These are phyloP conservation scores for Coffea eugenioides DNA, from an alignment of 257 asterid genomes.

Conservation along the genomic window DNA sequence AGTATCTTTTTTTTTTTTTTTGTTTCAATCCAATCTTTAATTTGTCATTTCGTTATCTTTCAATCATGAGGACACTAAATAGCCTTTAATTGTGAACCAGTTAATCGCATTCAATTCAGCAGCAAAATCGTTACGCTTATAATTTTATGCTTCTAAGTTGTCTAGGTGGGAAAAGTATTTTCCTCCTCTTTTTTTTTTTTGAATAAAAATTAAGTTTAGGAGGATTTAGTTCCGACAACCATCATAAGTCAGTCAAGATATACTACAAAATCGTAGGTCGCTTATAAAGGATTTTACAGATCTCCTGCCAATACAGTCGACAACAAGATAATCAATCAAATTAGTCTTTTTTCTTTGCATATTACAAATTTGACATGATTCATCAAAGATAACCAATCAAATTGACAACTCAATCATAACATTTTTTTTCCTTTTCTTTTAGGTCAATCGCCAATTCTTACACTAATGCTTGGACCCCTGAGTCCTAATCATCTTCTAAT, in stretches of 20 bases:
- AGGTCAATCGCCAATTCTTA: too few species aligned
- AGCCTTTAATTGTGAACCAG: background rate
- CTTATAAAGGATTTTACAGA: too few species aligned
- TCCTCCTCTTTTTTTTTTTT: background rate
- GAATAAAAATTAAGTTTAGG: too few species aligned
- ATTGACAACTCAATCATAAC: too few species aligned
- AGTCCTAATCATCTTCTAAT: too few species aligned
- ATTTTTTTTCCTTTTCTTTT: too few species aligned
- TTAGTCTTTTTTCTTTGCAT: background rate
- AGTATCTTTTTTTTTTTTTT: background rate
- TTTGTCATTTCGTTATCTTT: background rate
- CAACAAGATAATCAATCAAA: too few species aligned
- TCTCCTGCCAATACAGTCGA: too few species aligned
- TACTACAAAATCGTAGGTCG: too few species aligned
- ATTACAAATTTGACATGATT: background rate
- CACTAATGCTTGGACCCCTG: too few species aligned
- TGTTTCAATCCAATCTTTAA: background rate
- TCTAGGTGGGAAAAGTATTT: background rate
- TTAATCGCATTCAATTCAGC: background rate
- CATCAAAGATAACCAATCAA: background rate
- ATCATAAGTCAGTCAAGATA: too few species aligned
- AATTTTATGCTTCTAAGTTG: background rate
- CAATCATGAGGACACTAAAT: slow-evolving; percentile 8
- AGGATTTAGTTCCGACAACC: too few species aligned
- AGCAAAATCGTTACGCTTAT: background rate